phyloP scores from a whole-genome alignment of 768 basidiomycete genomes.

The Russula olivacea region DNA sequence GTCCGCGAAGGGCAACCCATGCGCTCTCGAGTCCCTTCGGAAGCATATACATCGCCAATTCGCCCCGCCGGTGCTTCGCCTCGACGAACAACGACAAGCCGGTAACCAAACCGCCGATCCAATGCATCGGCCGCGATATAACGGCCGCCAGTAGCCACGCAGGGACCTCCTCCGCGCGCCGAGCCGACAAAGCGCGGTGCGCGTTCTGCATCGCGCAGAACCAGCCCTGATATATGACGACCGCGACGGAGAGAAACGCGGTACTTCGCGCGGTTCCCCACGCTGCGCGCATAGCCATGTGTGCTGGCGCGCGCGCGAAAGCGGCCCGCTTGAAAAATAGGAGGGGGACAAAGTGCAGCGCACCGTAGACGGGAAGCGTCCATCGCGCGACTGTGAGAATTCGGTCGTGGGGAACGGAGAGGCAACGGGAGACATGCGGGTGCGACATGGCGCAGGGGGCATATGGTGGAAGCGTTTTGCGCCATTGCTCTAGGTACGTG shows the following conservation, averaged over 20 bases:
- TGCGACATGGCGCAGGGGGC: slow-evolving; percentile 72
- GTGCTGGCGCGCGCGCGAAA: slow-evolving; percentile 59
- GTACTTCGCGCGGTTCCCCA: slow-evolving; percentile 77
- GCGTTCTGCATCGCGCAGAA: slow-evolving; percentile 64
- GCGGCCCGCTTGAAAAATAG: slow-evolving; percentile 71
- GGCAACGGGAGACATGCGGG: slow-evolving; percentile 61
- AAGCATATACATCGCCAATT: slow-evolving; percentile 87
- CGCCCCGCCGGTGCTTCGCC: slow-evolving; percentile 76
- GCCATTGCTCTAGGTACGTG: slow-evolving; percentile 40
- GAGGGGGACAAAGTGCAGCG: slow-evolving; percentile 82
- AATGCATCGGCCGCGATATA: slow-evolving; percentile 67
- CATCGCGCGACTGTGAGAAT: slow-evolving; percentile 77
- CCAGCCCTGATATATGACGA: slow-evolving; percentile 71
- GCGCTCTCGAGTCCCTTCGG: slow-evolving; percentile 87
- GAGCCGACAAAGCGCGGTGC: slow-evolving; percentile 41
- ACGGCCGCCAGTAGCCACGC: slow-evolving; percentile 49
- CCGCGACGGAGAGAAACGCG: slow-evolving; percentile 79
- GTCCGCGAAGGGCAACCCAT: slow-evolving; percentile 73
- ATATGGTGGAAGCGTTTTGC: slow-evolving; percentile 39
- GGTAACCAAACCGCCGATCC: slow-evolving; percentile 63
- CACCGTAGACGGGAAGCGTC: slow-evolving; percentile 83
- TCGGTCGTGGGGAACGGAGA: slow-evolving; percentile 54
- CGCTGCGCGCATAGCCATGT: slow-evolving; percentile 57
- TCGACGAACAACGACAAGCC: slow-evolving; percentile 82
- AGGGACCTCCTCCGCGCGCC: slow-evolving; percentile 34